Percentiles rank a stretch among this genome's conserved stretches.
phyloP scores from a whole-genome alignment of 306 rosid genomes.

The Psophocarpus tetragonolobus region DNA sequence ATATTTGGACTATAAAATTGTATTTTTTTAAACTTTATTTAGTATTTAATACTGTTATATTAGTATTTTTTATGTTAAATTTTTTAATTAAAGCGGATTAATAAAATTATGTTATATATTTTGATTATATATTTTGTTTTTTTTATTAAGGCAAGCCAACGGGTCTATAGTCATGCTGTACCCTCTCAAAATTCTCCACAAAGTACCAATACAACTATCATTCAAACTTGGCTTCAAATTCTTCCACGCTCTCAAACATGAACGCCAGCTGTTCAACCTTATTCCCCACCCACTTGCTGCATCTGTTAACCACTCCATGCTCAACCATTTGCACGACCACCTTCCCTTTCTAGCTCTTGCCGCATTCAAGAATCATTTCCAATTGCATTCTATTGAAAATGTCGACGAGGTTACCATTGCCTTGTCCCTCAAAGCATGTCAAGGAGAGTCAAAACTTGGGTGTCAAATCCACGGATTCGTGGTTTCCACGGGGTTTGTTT shows the following conservation, averaged over 20 bases:
- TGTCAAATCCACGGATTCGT: conserved; percentile 62
- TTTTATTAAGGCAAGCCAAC: too few relatives aligned
- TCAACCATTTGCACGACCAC: conserved; percentile 44
- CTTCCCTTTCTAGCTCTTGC: conserved; percentile 55
- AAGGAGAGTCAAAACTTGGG: conserved; percentile 51
- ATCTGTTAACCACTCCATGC: conserved; percentile 52
- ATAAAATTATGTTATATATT: too few relatives aligned
- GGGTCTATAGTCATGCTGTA: conserved; percentile 41
- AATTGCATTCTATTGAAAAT: conserved; percentile 27
- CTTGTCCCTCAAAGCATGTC: conserved; percentile 79
- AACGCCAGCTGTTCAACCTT: conserved; percentile 50
- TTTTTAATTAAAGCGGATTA: too few relatives aligned
- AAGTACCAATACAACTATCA: neutral
- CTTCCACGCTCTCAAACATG: conserved; percentile 44
- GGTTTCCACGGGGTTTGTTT: conserved; percentile 55
- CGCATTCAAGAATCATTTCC: conserved; percentile 48
- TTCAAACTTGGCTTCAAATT: neutral
- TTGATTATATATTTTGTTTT: too few relatives aligned
- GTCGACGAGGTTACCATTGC: conserved; percentile 56
- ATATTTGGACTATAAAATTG: too few relatives aligned
- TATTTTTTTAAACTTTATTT: too few relatives aligned
- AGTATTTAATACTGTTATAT: too few relatives aligned
- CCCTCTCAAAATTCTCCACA: conserved; percentile 36
- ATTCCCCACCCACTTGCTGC: conserved; percentile 50
- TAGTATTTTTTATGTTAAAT: too few relatives aligned